Percentiles rank a stretch among this genome's conserved stretches.
Evolutionary conservation across 495 filamentous ascomycete species (phyloP).

Genomic region (Amphirosellinia nigrospora): DNA sequence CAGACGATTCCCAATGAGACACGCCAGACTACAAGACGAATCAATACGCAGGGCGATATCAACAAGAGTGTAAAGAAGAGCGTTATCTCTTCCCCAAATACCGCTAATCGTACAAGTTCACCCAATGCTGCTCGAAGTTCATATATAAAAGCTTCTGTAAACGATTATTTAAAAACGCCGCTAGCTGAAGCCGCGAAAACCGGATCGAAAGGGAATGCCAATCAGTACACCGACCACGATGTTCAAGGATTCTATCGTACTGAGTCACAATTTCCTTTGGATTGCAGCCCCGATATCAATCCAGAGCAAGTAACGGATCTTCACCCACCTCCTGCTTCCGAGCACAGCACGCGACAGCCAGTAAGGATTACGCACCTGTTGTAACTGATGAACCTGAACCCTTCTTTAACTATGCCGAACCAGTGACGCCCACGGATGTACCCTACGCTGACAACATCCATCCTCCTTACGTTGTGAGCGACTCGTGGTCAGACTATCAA

Average conservation of each 20-base stretch:
- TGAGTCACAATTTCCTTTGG: background rate
- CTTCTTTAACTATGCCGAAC: constrained; percentile 10
- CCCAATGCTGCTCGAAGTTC: background rate
- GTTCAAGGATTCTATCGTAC: background rate
- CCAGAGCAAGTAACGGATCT: background rate
- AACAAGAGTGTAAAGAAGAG: background rate
- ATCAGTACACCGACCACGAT: background rate
- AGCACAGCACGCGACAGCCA: background rate
- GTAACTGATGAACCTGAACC: background rate
- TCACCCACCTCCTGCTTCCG: background rate
- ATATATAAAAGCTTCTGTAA: background rate
- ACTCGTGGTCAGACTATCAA: constrained; percentile 13
- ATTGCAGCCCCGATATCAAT: background rate
- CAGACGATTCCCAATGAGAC: background rate
- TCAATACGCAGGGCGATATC: background rate
- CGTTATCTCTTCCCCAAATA: background rate
- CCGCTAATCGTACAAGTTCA: background rate
- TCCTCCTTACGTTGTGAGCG: constrained; percentile 1
- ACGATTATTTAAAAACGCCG: background rate
- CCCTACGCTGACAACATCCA: constrained; percentile 3
- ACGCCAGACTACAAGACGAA: background rate
- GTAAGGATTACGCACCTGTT: background rate
- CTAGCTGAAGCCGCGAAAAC: too few relatives aligned
- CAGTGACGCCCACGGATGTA: constrained; percentile 23
- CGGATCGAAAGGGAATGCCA: background rate